Evolutionary conservation across 805 yeast species (phyloP).

Genomic region (Candida ficus): DNA sequence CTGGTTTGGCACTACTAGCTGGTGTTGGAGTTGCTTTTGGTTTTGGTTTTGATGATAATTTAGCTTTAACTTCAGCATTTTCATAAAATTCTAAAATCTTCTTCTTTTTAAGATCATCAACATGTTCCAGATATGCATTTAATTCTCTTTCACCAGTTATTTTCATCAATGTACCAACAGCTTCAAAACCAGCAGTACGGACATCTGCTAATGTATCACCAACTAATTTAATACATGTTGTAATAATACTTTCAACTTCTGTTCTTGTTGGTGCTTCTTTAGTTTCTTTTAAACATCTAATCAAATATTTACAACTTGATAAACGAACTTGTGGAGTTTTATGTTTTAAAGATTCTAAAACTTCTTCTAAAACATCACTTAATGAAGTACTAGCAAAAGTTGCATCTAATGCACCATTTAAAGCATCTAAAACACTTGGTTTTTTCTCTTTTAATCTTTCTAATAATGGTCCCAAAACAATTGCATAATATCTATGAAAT

Average conservation of each 20-base stretch:
- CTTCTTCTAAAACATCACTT: slow-evolving; percentile 53
- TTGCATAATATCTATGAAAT: slow-evolving; percentile 49
- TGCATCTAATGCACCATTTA: slow-evolving; percentile 61
- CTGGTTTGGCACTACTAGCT: too few species aligned
- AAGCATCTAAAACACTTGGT: slow-evolving; percentile 65
- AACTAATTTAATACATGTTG: slow-evolving; percentile 54
- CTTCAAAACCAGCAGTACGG: slow-evolving; percentile 70
- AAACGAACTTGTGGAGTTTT: slow-evolving; percentile 81
- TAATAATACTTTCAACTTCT: slow-evolving; percentile 56
- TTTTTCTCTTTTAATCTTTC: slow-evolving; percentile 90
- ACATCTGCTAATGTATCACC: slow-evolving; percentile 82
- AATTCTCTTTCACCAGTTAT: slow-evolving; percentile 72
- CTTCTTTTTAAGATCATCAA: slow-evolving; percentile 70
- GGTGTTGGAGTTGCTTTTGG: slow-evolving; percentile 17
- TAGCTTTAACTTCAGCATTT: slow-evolving; percentile 49
- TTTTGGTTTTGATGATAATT: slow-evolving; percentile 24
- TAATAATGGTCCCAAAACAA: slow-evolving; percentile 56
- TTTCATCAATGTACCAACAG: slow-evolving; percentile 78
- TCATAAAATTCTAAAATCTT: slow-evolving; percentile 61
- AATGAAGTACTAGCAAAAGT: slow-evolving; percentile 48
- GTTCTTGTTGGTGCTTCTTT: slow-evolving; percentile 40
- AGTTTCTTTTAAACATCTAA: slow-evolving; percentile 54
- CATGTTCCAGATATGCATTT: slow-evolving; percentile 51
- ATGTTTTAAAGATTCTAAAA: slow-evolving; percentile 56
- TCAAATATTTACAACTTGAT: slow-evolving; percentile 61